Conservation (phyloP, 1,284 basidiomycete genomes). For the Puccinia novopanici region DNA sequence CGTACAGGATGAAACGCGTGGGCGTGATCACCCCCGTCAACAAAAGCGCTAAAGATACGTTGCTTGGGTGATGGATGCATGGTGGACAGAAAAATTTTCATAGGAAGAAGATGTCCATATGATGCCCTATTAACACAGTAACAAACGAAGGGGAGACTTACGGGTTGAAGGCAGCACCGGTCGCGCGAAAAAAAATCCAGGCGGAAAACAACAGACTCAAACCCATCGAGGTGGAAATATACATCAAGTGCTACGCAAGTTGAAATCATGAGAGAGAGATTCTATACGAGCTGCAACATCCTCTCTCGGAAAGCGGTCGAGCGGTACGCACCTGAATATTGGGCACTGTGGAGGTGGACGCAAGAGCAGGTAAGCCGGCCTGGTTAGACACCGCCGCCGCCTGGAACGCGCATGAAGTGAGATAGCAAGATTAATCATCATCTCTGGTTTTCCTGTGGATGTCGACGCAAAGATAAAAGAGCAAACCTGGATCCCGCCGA, state of each 20-base stretch:
- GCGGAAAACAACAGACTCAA: constrained; percentile 70
- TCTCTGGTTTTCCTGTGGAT: neutral
- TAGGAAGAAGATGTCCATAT: too few species aligned
- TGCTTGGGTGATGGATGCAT: neutral
- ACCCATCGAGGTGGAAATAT: constrained; percentile 69
- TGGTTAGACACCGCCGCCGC: constrained; percentile 20
- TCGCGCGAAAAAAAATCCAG: constrained; percentile 74
- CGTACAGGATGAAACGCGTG: constrained; percentile 52
- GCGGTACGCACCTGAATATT: neutral
- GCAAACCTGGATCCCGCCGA: constrained; percentile 50
- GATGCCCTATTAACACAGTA: constrained; percentile 19
- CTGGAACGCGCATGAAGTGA: neutral
- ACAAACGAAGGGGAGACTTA: constrained; percentile 63
- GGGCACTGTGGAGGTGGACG: constrained; percentile 5
- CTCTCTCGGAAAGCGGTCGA: neutral
- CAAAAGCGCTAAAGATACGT: constrained; percentile 52
- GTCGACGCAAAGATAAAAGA: neutral
- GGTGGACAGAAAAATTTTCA: neutral
- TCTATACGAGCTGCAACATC: neutral
- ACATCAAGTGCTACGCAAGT: constrained; percentile 60
- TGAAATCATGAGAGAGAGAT: neutral
- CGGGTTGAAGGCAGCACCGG: constrained; percentile 63
- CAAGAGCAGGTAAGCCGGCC: constrained; percentile 20
- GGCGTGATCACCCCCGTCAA: constrained; percentile 51
- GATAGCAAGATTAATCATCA: neutral